Conservation (phyloP, 1,139 yeast genomes). For the Tardiomyces blankii region DNA sequence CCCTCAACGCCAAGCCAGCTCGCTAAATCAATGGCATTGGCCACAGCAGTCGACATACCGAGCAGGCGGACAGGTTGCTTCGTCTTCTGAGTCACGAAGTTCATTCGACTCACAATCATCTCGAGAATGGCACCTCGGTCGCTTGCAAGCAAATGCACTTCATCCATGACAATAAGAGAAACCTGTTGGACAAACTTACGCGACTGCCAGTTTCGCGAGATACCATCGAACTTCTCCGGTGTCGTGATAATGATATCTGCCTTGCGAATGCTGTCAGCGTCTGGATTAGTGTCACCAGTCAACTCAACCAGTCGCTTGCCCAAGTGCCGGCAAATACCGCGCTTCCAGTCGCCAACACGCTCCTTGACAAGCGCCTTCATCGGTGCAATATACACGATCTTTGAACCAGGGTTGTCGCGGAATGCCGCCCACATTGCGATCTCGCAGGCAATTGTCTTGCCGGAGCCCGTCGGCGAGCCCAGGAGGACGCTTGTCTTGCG, state of each 20-base stretch:
- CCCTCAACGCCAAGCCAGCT: slow-evolving; percentile 90
- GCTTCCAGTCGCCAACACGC: slow-evolving; percentile 91
- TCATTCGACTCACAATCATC: slow-evolving; percentile 98
- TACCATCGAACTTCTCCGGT: slow-evolving; percentile 98
- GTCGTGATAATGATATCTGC: slow-evolving; percentile 94
- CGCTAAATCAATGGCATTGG: slow-evolving; percentile 97
- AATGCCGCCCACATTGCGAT: slow-evolving; percentile 96
- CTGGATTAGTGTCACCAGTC: slow-evolving; percentile 96
- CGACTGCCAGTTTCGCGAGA: slow-evolving; percentile 96
- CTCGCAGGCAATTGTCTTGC: slow-evolving; percentile 96
- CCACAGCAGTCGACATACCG: slow-evolving; percentile 96
- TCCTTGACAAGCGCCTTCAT: slow-evolving; percentile 98
- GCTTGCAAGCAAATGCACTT: slow-evolving; percentile 90
- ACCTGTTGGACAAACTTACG: slow-evolving; percentile 86
- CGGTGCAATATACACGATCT: slow-evolving; percentile 93
- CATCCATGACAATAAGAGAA: slow-evolving; percentile 93
- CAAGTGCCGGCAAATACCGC: slow-evolving; percentile 40
- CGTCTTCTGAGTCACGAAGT: slow-evolving; percentile 71
- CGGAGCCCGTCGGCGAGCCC: slow-evolving; percentile 98
- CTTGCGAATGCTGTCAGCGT: slow-evolving; percentile 69
- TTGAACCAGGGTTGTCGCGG: slow-evolving; percentile 65
- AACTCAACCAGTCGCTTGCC: slow-evolving; percentile 72
- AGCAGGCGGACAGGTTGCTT: slow-evolving; percentile 65
- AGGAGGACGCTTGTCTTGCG: slow-evolving; percentile 71
- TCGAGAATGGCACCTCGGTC: slow-evolving; percentile 97